These are phyloP conservation scores for Begonia masoniana DNA, from an alignment of 306 rosid species.

Conservation along the genomic window DNA sequence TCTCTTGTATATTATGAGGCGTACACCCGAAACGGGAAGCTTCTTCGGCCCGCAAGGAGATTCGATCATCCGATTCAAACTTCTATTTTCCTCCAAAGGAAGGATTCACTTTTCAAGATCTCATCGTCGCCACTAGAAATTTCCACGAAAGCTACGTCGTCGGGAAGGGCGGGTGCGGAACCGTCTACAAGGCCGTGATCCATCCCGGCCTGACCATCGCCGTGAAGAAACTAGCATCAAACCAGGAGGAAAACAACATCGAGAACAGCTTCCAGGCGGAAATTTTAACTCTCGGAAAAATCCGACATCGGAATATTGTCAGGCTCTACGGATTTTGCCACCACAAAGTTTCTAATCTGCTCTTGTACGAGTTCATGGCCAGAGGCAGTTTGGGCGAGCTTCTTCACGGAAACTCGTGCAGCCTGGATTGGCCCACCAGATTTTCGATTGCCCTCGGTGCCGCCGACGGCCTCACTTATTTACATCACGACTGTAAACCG, in stretches of 20 bases:
- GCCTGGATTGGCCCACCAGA: conserved; percentile 63
- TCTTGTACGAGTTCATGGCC: conserved; percentile 73
- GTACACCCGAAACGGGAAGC: conserved; percentile 15
- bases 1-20: conserved; percentile 50
- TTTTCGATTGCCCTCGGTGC: conserved; percentile 78
- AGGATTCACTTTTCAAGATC: conserved; percentile 57
- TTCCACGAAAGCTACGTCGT: conserved; percentile 53
- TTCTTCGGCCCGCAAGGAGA: conserved; percentile 28
- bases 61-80: conserved; percentile 37
- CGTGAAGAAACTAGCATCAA: conserved; percentile 61
- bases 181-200: conserved; percentile 69
- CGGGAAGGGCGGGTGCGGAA: conserved; percentile 82
- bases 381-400: conserved; percentile 80
- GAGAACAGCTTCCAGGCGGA: conserved; percentile 68
- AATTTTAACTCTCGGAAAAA: conserved; percentile 56
- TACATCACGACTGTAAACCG: conserved; percentile 87
- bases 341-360: conserved; percentile 65
- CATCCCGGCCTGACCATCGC: conserved; percentile 44
- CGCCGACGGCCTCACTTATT: conserved; percentile 75
- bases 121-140: conserved; percentile 49
- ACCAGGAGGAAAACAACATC: conserved; percentile 58
- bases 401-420: conserved; percentile 42
- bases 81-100: conserved; percentile 63
- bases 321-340: conserved; percentile 59
- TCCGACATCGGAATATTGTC: conserved; percentile 73